Evolutionary conservation across 192 early-diverging fungal genomes (phyloP).

Genomic region (Backusella psychrophila): DNA sequence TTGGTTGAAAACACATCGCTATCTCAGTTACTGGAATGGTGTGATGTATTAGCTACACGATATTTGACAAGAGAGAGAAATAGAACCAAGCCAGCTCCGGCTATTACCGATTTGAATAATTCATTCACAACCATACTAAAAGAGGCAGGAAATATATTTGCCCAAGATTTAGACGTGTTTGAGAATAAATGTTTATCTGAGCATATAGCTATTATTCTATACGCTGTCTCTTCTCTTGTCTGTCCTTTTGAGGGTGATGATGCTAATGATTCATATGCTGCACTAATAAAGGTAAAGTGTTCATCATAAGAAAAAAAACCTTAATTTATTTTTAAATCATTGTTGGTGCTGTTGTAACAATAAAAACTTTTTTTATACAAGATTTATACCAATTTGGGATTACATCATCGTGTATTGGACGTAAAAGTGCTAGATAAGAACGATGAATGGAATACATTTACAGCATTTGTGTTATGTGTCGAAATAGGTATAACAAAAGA

Average conservation of each 20-base stretch:
- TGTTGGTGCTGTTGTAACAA: background rate
- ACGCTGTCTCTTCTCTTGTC: background rate
- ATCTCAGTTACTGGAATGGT: background rate
- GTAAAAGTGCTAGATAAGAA: conserved; percentile 1
- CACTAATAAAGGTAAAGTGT: background rate
- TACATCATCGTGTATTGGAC: conserved; percentile 5
- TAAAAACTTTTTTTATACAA: background rate
- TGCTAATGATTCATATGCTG: background rate
- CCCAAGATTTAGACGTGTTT: background rate
- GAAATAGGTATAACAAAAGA: conserved; percentile 13
- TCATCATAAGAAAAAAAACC: background rate
- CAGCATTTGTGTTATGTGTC: background rate
- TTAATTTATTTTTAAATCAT: background rate
- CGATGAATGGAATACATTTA: background rate
- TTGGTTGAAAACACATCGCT: background rate
- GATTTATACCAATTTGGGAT: conserved; percentile 4
- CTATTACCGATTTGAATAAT: background rate
- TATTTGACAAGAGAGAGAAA: conserved; percentile 11
- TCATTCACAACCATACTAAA: conserved; percentile 10
- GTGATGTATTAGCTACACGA: conserved; percentile 4
- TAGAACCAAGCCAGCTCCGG: background rate
- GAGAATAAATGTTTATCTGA: background rate
- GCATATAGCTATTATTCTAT: conserved; percentile 2
- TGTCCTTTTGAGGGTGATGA: background rate
- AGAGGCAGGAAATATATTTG: conserved; percentile 9